Base-by-base conservation (phyloP, 2,329 filamentous ascomycete genomes). In the Rhynchosporium graminicola region DNA sequence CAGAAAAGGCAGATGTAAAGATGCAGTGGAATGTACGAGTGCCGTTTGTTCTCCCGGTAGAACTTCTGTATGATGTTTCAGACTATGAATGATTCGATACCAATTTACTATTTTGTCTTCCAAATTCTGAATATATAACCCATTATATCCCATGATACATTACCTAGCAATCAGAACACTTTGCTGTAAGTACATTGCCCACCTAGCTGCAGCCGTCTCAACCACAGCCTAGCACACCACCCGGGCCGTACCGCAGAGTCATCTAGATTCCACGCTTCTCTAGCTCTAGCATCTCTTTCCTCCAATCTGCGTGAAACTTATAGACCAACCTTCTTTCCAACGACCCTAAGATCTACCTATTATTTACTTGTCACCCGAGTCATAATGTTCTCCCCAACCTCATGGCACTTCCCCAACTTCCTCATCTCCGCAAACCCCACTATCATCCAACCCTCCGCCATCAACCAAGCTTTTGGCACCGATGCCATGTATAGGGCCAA, bases 401-500 rank as follows among this genome's bases (percentile, higher is more conserved):
- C 70, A 61, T 85, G 83, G 83, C 80, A 79, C 67, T 77, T 78
- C 55, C 79, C 81, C 66, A 78, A 80, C 61, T 88, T 84, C 73
- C 75, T 87, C 67, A 77, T 88, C 73, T 88, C 86, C 33, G 88
- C 85, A 43, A 82, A 88, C 70, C 80, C 80, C 36, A 71, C 75
- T 9, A 80, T 84, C 58, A 74, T 89, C 63, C 80, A 86, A 58
- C 75, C 82, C 29, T 73, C 78, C 42, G 80, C 80, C 40, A 76
- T 89, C 68, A 84, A 84, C 69, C 76, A 77, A 5, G 83, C 82
- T 28, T 82, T 88, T 66, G 78, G 72, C 15, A 82, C 81, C 0
- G 83, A 87, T 43, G 74, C 82, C 61, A 75, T 87, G 71, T 87
- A 86, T 78, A 89, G 87, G 85, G 81, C 84, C 28, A 79, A 79